Evolutionary conservation across 2,329 filamentous ascomycete genomes (phyloP), one percentile per base, ranked within the genome.

Genomic region (Claviceps sp.): DNA sequence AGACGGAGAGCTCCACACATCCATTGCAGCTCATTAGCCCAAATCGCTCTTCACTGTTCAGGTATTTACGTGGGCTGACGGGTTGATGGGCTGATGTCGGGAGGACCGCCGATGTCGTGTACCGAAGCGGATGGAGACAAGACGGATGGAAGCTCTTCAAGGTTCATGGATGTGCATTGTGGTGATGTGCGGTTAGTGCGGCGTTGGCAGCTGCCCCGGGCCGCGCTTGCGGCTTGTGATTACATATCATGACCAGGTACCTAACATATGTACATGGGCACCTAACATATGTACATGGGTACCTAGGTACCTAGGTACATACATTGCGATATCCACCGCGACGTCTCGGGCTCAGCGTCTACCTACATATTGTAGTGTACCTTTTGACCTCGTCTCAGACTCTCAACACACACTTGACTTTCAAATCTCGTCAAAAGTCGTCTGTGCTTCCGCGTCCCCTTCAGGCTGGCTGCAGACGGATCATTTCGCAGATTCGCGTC

Each of bases 161-260:
- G 30, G 44, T 37, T 20, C 30, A 22, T 34, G 30, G 44, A n/a
- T 9, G 26, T 34, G 44, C 5, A 34, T 26, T 34, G 30, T 34
- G 30, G 8, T 34, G 30, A 34, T 34, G 30, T 34, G 26, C 30
- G 30, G 26, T 30, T 30, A 30, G 8, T 30, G 26, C 26, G 26
- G 26, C 26, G 8, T 8, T 30, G 26, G 26, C 26, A 30, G 8
- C 26, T 30, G 26, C 24, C 24, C 24, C 7, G 24, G 24, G 7
- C 7, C 48, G 22, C 22, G 22, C 22, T 53, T 53, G 52, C 44
- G 43, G 52, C 48, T 47, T 26, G 26, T 26, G 7, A 42, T 47
- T 43, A 37, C 20, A 20, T 20, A 22, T 22, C 22, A 41, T 22
- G 22, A 22, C 22, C 22, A 22, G 22, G 22, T 22, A 4, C 22